phyloP scores from a whole-genome alignment of 768 basidiomycete species.

The Mrakia hoshinonis region DNA sequence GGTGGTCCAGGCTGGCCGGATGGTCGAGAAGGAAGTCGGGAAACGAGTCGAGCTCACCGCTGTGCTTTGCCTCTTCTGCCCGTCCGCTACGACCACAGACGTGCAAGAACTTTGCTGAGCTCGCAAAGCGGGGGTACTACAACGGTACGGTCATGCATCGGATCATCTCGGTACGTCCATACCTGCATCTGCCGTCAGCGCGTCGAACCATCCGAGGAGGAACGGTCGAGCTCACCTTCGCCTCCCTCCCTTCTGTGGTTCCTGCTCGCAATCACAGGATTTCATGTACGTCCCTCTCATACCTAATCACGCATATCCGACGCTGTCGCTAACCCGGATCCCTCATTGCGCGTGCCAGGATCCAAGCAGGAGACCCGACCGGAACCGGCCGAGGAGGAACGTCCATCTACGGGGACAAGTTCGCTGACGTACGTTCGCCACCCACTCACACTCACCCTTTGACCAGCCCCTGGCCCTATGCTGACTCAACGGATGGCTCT shows the following conservation, averaged over 20 bases:
- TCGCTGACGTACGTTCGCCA: constrained; percentile 51
- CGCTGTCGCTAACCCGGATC: not conserved
- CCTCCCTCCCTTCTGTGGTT: not conserved
- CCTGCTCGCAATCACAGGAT: not conserved
- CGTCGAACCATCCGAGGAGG: too few relatives aligned
- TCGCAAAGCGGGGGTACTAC: constrained; percentile 87
- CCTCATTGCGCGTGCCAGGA: constrained; percentile 75
- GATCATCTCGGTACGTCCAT: constrained; percentile 62
- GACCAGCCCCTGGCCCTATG: not conserved
- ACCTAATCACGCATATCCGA: too few relatives aligned
- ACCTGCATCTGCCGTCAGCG: not conserved
- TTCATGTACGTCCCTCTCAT: not conserved
- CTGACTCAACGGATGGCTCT: too few relatives aligned
- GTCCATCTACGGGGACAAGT: constrained; percentile 38
- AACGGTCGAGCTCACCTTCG: not conserved
- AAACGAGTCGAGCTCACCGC: not conserved
- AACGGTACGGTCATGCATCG: constrained; percentile 84
- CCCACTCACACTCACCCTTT: not conserved
- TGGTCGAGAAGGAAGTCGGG: not conserved
- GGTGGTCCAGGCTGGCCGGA: not conserved
- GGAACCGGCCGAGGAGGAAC: constrained; percentile 77
- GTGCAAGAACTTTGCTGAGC: constrained; percentile 87
- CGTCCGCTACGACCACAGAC: constrained; percentile 49
- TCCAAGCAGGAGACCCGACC: constrained; percentile 89
- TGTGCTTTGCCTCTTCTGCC: constrained; percentile 29